phyloP scores from a whole-genome alignment of 1,284 basidiomycete species.

The Tylopilus sp. region DNA sequence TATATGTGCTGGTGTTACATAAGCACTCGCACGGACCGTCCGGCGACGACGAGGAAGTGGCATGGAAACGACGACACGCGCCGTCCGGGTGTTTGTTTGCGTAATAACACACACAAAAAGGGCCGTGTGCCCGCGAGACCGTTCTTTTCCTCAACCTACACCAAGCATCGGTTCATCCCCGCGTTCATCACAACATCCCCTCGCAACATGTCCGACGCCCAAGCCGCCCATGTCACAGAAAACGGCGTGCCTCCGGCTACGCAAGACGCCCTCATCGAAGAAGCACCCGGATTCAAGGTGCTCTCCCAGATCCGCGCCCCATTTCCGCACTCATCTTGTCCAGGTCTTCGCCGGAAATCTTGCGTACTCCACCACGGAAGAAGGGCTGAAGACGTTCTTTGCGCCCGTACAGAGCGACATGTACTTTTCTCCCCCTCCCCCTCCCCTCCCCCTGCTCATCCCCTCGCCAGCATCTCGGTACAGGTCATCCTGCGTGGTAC shows the following conservation, averaged over 20 bases:
- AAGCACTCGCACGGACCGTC: slow-evolving; percentile 4
- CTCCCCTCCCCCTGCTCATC: slow-evolving; percentile 20
- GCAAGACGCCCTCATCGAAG: slow-evolving; percentile 64
- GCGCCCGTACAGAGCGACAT: slow-evolving; percentile 77
- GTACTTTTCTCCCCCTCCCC: slow-evolving; percentile 48
- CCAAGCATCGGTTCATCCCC: slow-evolving; percentile 78
- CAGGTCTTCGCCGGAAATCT: slow-evolving; percentile 88
- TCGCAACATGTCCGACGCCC: slow-evolving; percentile 84
- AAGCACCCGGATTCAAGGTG: slow-evolving; percentile 76
- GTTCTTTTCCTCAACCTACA: slow-evolving; percentile 65
- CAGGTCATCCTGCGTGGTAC: slow-evolving; percentile 80
- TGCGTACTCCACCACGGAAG: slow-evolving; percentile 84
- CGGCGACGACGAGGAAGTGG: slow-evolving; percentile 3
- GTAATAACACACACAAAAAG: slow-evolving; percentile 31
- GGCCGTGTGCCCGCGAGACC: slow-evolving; percentile 19
- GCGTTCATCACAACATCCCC: slow-evolving; percentile 40
- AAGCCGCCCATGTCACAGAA: slow-evolving; percentile 72
- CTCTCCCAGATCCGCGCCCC: slow-evolving; percentile 19
- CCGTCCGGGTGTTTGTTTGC: slow-evolving; percentile 26
- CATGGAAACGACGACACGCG: slow-evolving; percentile 22
- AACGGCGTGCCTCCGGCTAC: slow-evolving; percentile 76
- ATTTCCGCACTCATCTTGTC: slow-evolving; percentile 7
- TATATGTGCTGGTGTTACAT: not conserved
- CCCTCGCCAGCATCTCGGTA: slow-evolving; percentile 60
- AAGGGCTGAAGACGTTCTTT: slow-evolving; percentile 88